Percentiles rank a stretch among this genome's conserved stretches.
Conservation (phyloP, 169 alveolate species). For the Babesia divergens region DNA sequence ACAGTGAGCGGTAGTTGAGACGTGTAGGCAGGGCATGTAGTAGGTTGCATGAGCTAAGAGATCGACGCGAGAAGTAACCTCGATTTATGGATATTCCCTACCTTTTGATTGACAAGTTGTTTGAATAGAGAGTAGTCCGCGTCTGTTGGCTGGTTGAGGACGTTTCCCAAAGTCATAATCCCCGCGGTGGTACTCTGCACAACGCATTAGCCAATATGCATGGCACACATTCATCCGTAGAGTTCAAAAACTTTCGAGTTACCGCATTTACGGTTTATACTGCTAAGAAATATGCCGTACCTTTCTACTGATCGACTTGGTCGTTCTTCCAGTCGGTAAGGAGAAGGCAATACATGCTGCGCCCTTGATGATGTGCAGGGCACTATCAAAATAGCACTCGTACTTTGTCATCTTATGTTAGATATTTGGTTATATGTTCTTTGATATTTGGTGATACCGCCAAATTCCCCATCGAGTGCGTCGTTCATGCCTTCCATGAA, state of each 20-base stretch:
- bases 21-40: background rate
- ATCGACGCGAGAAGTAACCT: too few relatives aligned
- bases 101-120: constrained; percentile 43
- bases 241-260: background rate
- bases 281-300: constrained; percentile 11
- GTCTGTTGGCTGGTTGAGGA: constrained; percentile 48
- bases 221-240: background rate
- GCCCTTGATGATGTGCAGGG: constrained; percentile 79
- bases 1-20: background rate
- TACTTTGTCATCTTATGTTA: constrained; percentile 44
- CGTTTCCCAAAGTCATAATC: constrained; percentile 34
- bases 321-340: constrained; percentile 76
- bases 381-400: constrained; percentile 68
- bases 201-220: background rate
- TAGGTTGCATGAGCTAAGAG: too few relatives aligned
- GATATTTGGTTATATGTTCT: background rate
- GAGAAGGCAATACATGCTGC: constrained; percentile 76
- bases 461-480: too few relatives aligned
- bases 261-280: background rate
- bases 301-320: constrained; percentile 67
- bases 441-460: too few relatives aligned
- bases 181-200: constrained; percentile 35
- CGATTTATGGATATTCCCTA: background rate
- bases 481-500: too few relatives aligned
- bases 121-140: constrained; percentile 47